phyloP scores from a whole-genome alignment of 768 basidiomycete species.

The Pleurotus sapidus region DNA sequence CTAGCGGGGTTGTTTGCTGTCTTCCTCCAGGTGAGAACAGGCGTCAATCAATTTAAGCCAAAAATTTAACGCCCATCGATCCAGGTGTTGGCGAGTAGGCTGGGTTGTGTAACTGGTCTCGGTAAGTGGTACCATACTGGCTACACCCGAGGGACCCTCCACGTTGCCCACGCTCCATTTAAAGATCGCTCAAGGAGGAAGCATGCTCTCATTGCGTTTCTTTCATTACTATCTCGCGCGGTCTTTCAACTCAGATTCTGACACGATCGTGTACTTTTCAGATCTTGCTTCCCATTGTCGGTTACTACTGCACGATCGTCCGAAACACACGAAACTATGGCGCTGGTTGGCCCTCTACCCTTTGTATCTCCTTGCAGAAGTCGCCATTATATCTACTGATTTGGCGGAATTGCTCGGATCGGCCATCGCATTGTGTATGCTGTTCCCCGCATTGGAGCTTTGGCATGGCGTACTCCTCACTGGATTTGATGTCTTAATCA shows the following conservation, averaged over 20 bases:
- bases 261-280: constrained; percentile 15
- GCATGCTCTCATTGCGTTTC: background rate
- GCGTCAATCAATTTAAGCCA: constrained; percentile 1
- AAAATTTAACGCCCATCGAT: background rate
- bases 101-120: constrained; percentile 82
- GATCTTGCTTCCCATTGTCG: constrained; percentile 59
- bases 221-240: constrained; percentile 1
- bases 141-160: background rate
- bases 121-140: constrained; percentile 38
- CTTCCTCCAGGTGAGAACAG: constrained; percentile 63
- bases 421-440: constrained; percentile 76
- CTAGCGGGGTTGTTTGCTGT: constrained; percentile 81
- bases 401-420: constrained; percentile 80
- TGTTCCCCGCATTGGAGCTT: constrained; percentile 65
- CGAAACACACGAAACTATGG: constrained; percentile 51
- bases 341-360: constrained; percentile 65
- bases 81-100: constrained; percentile 44
- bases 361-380: constrained; percentile 60
- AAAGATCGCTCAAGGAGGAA: too few species aligned
- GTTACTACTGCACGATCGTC: constrained; percentile 60
- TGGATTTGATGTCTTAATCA: constrained; percentile 61
- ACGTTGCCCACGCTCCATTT: too few species aligned
- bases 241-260: background rate
- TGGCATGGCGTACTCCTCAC: constrained; percentile 74
- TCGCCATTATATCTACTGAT: constrained; percentile 76